Evolutionary conservation across 345 rosid genomes (phyloP), one percentile per base, ranked within the genome.

Genomic region (Bretschneidera sinensis): DNA sequence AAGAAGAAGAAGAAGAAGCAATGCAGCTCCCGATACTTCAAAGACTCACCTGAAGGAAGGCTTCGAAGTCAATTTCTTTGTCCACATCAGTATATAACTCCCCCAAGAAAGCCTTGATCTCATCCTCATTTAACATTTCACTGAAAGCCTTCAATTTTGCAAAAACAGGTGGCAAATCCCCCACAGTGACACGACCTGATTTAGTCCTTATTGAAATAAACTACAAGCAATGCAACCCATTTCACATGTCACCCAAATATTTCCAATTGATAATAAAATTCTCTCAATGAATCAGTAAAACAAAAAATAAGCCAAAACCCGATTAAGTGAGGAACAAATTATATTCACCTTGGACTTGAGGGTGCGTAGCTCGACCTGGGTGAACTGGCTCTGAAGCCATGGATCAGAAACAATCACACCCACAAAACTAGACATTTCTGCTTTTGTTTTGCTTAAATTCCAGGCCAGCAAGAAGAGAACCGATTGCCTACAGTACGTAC

Each of bases 301-400:
- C 2, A 55, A 8, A 23, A 2, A n/a, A 35, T n/a, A 56, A 8
- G 21, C 19, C 20, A 57, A 54, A 39, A 25, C 17, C 18, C 28
- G 23, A 28, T 28, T n/a, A 48, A 45, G 17, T 14, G 59, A 64
- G 17, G 19, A 43, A 15, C 50, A 54, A 24, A 14, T 9, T 2
- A 48, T 9, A n/a, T 21, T 71, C 59, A 89, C 98, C 91, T 83
- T 85, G 54, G 99, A 86, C 78, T 95, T 95, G 49, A 95, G 96
- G 48, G 92, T 81, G 15, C 97, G 97, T 17, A 91, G 78, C 74
- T 95, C 95, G n/a, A 95, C 99, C 78, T 94, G 99, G 54, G 99
- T 94, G 86, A 94, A 94, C 71, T 94, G 96, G 74, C 99, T 81
- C 55, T 94, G 99, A 61, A 94, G 88, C 97, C 88, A 81, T 71